Evolutionary conservation across 306 rosid species (phyloP), one percentile per base, ranked within the genome.

Genomic region (Cucurbita ficifolia): DNA sequence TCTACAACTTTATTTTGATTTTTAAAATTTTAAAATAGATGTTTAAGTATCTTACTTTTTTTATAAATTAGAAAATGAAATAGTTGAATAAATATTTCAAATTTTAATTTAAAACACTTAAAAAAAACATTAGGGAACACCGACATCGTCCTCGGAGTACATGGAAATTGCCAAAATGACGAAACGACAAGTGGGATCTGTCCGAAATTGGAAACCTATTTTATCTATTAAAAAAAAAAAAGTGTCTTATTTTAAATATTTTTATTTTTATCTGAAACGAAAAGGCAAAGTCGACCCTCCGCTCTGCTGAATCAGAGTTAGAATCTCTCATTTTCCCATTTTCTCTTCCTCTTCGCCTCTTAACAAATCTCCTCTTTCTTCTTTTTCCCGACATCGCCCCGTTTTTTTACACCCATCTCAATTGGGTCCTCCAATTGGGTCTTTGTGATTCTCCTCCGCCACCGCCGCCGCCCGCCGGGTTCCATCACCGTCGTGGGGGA

Each of bases 211-310:
- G 51, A 46, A 46, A 46, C 51, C 33, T 29, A 29, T 29, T 29
- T 29, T 29, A n/a, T n/a, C n/a, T n/a, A 29, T 29, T 29, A 29
- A 29, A 29, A 29, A 29, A 29, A 29, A 29, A 29, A 29, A 29
- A 29, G 33, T 29, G 3, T 29, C 6, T 46, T 11, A 3, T 46
- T 12, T 46, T 10, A 0, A 43, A 43, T 45, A 10, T 11, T 12
- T 46, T 46, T 10, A 10, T 46, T 46, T 46, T 11, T 12, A 2
- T 4, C 78, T 80, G 60, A 12, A 40, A 56, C 43, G 68, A 80
- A 82, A 89, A 82, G 85, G 48, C 70, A 57, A 51, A 49, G 71
- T 73, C 63, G 60, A 50, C 29, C 16, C 51, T 13, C 12, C 16
- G 5, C n/a, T 10, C 58, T 76, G 14, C 58, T 60, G 67, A 21